Evolutionary conservation across 495 filamentous ascomycete genomes (phyloP).

Genomic region (Penicillium lividum): DNA sequence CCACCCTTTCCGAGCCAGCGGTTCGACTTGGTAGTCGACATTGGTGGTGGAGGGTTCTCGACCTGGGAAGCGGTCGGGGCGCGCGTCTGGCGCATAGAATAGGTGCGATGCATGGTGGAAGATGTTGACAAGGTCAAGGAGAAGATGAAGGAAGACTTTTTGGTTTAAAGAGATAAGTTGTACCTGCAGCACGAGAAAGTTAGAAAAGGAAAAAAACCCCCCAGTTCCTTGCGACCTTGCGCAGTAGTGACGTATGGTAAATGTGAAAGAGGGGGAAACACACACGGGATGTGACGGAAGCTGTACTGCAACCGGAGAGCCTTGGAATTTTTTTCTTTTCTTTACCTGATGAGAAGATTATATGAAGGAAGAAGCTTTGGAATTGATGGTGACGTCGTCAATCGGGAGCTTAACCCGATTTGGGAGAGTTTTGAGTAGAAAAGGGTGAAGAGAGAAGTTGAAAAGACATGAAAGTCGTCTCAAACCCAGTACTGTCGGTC

Average conservation of each 20-base stretch:
- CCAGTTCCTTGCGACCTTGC: constrained; percentile 38
- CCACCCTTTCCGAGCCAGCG: constrained; percentile 84
- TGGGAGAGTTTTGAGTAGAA: constrained; percentile 5
- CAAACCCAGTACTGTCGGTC: too few relatives aligned
- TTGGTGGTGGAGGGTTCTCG: constrained; percentile 90
- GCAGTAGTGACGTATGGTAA: constrained; percentile 45
- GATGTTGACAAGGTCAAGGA: constrained; percentile 2
- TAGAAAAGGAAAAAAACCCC: constrained; percentile 18
- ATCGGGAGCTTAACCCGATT: constrained; percentile 29
- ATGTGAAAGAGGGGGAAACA: constrained; percentile 20
- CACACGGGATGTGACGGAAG: constrained; percentile 37
- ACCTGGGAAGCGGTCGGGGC: constrained; percentile 86
- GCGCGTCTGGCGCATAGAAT: constrained; percentile 96
- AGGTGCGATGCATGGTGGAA: constrained; percentile 86
- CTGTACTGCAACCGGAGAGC: constrained; percentile 33
- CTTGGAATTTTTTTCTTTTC: constrained; percentile 2
- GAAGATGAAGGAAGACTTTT: constrained; percentile 7
- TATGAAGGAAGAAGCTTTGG: constrained; percentile 11
- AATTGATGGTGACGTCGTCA: constrained; percentile 42
- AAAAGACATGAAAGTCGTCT: background rate
- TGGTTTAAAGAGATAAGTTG: constrained; percentile 3
- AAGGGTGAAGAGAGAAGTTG: too few relatives aligned
- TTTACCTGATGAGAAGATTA: constrained; percentile 1
- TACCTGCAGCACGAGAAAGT: constrained; percentile 23
- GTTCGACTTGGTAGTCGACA: constrained; percentile 85